These are phyloP conservation scores for Lojkania enalia DNA, from an alignment of 2,329 filamentous ascomycete genomes.

Conservation along the genomic window DNA sequence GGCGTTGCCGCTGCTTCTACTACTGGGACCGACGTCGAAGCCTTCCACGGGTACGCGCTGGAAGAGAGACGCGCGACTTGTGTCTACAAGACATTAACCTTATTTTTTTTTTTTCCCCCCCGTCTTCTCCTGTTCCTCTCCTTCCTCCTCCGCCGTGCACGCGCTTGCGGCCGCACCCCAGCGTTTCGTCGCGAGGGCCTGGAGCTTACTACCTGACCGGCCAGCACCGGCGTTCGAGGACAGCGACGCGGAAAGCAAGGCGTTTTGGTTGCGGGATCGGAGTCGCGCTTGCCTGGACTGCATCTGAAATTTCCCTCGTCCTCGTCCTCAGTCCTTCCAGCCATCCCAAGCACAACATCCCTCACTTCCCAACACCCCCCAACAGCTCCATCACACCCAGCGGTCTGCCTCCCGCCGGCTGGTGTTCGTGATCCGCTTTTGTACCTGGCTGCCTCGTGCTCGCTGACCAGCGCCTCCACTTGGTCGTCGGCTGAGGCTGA, in stretches of 20 bases:
- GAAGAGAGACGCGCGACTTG: conserved; percentile 2
- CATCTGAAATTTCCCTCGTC: conserved; percentile 30
- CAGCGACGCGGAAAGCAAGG: conserved; percentile 12
- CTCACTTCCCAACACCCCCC: conserved; percentile 19
- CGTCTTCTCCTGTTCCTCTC: background rate
- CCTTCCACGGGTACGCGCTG: background rate
- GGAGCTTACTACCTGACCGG: conserved; percentile 12
- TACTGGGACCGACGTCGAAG: background rate
- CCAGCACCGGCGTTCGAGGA: conserved; percentile 20
- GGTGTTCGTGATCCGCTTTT: conserved; percentile 27
- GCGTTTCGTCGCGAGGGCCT: conserved; percentile 13
- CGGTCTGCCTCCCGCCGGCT: conserved; percentile 9
- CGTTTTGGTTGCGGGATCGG: conserved; percentile 27
- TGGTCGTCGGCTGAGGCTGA: conserved; percentile 43
- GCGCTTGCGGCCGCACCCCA: conserved; percentile 10
- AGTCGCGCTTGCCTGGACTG: conserved; percentile 9
- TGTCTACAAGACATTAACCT: background rate
- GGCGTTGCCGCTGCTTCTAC: background rate
- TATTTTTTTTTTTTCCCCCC: background rate
- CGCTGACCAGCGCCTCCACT: conserved; percentile 34
- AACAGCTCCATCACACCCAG: conserved; percentile 15
- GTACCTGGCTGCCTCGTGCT: conserved; percentile 39
- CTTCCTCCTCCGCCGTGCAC: background rate
- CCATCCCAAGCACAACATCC: no score
- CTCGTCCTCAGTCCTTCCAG: conserved; percentile 15